Evolutionary conservation across 73 alveolate genomes (phyloP), one percentile per base, ranked within the genome.

Genomic region (Symbiodinium natans): DNA sequence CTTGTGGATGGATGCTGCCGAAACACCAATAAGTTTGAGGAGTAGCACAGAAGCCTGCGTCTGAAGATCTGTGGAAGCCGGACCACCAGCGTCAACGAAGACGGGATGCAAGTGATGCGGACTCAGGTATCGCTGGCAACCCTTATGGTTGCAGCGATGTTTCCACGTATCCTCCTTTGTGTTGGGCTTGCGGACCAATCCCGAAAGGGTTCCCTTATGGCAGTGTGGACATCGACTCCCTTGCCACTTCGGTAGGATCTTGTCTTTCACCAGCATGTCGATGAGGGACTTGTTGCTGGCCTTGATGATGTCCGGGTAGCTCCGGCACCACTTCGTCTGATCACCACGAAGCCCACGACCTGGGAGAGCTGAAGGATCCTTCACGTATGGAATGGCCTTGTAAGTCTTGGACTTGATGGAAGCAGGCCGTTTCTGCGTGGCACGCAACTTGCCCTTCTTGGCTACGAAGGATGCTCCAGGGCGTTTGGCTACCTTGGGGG

Each of bases 91-190:
- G 29, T 83, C 73, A 40, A 83, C 40, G 41, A 83, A 83, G 41
- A 83, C 19, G 27, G 92, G 92, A 27, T 83, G 92, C 7, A 21
- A 17, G 6, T 83, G 92, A 27, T 83, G 92, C 43, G 92, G 92
- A 71, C 23, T 83, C 59, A 82, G 2, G 34, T 23, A 82, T 0
- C 4, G 17, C 15, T 82, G 88, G 88, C 88, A 36, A 7, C 38
- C 25, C 39, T 23, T 39, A 59, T 21, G n/a, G 63, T 40, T 82
- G 88, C 92, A 41, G 10, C 73, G 68, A 71, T 83, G 73, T 59
- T 41, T 83, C 56, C 56, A 43, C 5, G 56, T 11, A 43, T 11
- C 56, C 5, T 5, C 19, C 11, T 11, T 5, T n/a, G n/a, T n/a
- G n/a, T n/a, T n/a, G n/a, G n/a, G n/a, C 56, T 43, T 5, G 5